Evolutionary conservation across 306 rosid genomes (phyloP), one percentile per base, ranked within the genome.

Genomic region (Amphicarpaea edgeworthii): DNA sequence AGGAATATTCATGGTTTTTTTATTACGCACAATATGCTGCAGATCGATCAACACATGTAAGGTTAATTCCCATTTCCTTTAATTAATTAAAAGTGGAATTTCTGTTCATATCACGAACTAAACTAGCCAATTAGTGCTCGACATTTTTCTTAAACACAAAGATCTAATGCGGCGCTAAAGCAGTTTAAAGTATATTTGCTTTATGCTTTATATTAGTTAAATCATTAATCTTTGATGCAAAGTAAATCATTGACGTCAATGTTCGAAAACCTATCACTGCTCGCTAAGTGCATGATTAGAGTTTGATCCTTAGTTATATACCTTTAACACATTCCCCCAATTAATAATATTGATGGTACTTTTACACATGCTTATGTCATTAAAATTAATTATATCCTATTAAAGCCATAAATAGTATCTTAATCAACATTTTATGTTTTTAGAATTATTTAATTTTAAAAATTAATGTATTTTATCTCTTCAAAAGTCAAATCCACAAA

Each of bases 121-220:
- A 81, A 77, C 51, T 20, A 43, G 20, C 90, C 89, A 83, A 86
- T 86, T 38, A 77, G 46, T 28, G 63, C 8, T 54, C 20, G n/a
- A 81, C 90, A 87, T n/a, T 2, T 26, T 64, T 75, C 66, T 66
- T 60, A 14, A 51, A 83, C 81, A 60, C 72, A 74, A 68, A 86
- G 69, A 83, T 79, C 81, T 65, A 83, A 86, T 83, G 50, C 78
- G 87, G 89, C 93, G 79, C 77, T 68, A 90, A 88, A 91, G 90
- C 77, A 78, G 82, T 75, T 77, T 78, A 90, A 90, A 93, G 96
- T 89, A 84, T 82, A 88, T 83, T 83, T 93, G 96, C 96, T 91
- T 88, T 86, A 75, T 74, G 59, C 88, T 82, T 78, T 87, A 68
- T 62, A 72, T 77, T 82, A 59, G 3, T 85, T 84, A 72, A 79